Base-by-base conservation (phyloP, 2,329 filamentous ascomycete species). In the Ophiostoma ulmi region DNA sequence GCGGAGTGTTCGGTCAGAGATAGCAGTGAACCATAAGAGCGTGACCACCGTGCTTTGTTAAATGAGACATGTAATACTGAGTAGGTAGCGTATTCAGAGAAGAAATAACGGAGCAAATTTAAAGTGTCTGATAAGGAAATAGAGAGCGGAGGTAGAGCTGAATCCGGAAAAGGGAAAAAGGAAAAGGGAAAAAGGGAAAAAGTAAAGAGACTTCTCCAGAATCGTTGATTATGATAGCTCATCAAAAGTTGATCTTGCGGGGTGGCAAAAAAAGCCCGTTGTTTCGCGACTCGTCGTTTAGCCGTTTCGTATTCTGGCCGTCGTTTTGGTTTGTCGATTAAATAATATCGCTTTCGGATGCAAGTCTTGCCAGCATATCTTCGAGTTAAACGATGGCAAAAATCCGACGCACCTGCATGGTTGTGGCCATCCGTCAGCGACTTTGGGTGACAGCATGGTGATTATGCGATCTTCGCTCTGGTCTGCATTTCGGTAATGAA, bases 11-110 rank as follows among this genome's bases (percentile, higher is more conserved):
- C 52, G 52, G 52, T 10, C 52, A 55, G 52, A 55, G 52, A 26
- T n/a, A 55, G 13, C 14, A 55, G 13, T 20, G 41, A 5, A 22
- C 52, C 52, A 3, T 0, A 31, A 31, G 31, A 31, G 31, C 31
- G 52, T 55, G 52, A 13, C 52, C 44, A 6, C 52, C 2, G 52
- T n/a, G 41, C 52, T 55, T 55, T 55, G 52, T 26, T 55, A n/a
- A 55, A 55, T 26, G 52, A 55, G 52, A 55, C 52, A 55, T 55
- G 52, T 55, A n/a, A n/a, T n/a, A n/a, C n/a, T n/a, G n/a, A n/a
- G n/a, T n/a, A 8, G 22, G 52, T 22, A 55, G 52, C 22, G n/a
- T n/a, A 55, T 55, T 5, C 17, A 20, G 10, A 48, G n/a, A n/a
- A 58, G 52, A 26, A 58, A 26, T 0, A 10, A 26, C 8, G n/a